These are phyloP conservation scores for Westerdykella aurantiaca DNA, from an alignment of 2,329 filamentous ascomycete species.

Conservation along the genomic window DNA sequence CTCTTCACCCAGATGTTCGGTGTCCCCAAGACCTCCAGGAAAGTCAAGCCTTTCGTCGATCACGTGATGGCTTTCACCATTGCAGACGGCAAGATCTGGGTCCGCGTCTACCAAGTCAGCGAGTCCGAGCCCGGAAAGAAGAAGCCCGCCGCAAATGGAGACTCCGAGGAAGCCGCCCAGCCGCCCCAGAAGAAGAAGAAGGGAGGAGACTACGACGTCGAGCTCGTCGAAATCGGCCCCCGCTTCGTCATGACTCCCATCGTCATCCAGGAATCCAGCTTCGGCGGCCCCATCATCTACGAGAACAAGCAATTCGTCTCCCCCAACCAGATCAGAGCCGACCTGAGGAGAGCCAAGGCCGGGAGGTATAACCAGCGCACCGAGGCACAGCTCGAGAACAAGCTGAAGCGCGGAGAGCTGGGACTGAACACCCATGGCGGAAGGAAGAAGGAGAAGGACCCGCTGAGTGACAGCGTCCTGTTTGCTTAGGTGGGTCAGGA, in stretches of 20 bases:
- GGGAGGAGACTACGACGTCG: slow-evolving; percentile 66
- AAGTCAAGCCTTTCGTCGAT: slow-evolving; percentile 93
- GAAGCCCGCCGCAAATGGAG: slow-evolving; percentile 37
- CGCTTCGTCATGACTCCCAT: slow-evolving; percentile 91
- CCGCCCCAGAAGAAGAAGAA: slow-evolving; percentile 37
- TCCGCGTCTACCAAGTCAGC: slow-evolving; percentile 87
- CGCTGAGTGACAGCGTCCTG: slow-evolving; percentile 68
- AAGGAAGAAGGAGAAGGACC: slow-evolving; percentile 57
- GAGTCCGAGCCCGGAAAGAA: slow-evolving; percentile 64
- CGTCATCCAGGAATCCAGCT: slow-evolving; percentile 89
- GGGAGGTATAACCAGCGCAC: slow-evolving; percentile 69
- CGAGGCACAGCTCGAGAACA: slow-evolving; percentile 66
- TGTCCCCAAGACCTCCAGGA: slow-evolving; percentile 79
- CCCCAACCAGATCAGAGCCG: slow-evolving; percentile 86
- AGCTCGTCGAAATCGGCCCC: slow-evolving; percentile 86
- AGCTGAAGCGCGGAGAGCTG: slow-evolving; percentile 68
- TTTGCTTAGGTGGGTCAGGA: slow-evolving; percentile 63
- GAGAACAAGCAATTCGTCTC: slow-evolving; percentile 97
- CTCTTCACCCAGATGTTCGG: slow-evolving; percentile 86
- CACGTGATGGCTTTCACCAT: slow-evolving; percentile 90
- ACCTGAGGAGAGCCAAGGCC: slow-evolving; percentile 70
- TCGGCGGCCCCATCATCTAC: slow-evolving; percentile 94
- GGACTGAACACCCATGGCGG: slow-evolving; percentile 66
- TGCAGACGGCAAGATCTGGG: slow-evolving; percentile 91
- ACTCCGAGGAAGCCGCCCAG: slow-evolving; percentile 31